Base-by-base conservation (phyloP, 129 eudicot species). In the Cynara cardunculus region DNA sequence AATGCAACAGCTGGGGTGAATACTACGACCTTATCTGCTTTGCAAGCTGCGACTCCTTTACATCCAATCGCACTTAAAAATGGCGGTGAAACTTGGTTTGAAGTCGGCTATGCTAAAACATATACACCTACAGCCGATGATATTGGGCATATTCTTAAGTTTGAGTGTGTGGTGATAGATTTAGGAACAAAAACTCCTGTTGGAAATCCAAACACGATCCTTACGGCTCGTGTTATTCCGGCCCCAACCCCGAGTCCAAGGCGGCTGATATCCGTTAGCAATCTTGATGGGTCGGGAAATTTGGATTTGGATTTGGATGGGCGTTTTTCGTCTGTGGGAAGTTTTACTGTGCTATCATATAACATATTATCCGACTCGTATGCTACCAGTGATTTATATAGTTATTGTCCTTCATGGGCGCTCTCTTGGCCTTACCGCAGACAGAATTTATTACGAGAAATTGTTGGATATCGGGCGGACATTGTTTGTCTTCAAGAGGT, bases 111-210 rank as follows among this genome's bases (percentile, higher is more conserved):
- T 7, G 86, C 85, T 5, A 94, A 94, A 78, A 94, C 93, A 8
- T 94, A 94, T 73, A 94, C 99, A 22, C 99, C 99, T 35, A 87
- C 99, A 7, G 89, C 89, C 28, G 96, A 94, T 87, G 99, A 94
- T 84, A 89, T 94, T 30, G 99, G 99, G 3, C 91, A 92, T 84
- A 90, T 88, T 59, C 96, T 94, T 39, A 94, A 88, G 74, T 90
- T 94, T 81, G 92, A 88, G 75, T 90, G 95, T 78, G 86, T 82
- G 37, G 92, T 90, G 32, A 89, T 90, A n/a, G 87, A 90, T 83
- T 87, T 83, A 13, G 90, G 92, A 90, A 70, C 87, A 16, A 90
- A 86, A 69, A 73, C 49, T 70, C 35, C 86, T 31, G 90, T 90
- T 37, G 95, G 90, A 34, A 74, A 73, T 61, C 34, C 82, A 12